A percentile compares a stretch with the other conserved stretches of the same genome.
These are phyloP conservation scores for Populus davidiana DNA, from an alignment of 345 rosid species.

Conservation along the genomic window DNA sequence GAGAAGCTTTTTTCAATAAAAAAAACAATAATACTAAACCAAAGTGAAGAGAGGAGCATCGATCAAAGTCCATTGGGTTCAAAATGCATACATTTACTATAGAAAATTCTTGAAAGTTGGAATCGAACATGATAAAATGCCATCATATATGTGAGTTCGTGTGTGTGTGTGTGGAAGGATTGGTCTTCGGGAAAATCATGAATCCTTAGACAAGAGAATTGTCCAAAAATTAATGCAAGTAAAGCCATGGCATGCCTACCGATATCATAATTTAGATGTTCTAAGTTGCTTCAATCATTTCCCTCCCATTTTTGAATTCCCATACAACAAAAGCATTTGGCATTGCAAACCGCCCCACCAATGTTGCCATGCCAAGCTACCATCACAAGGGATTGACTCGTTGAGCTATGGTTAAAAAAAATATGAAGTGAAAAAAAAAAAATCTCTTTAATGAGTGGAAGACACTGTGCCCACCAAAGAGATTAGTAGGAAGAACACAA, in stretches of 20 bases:
- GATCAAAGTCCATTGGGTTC: neutral
- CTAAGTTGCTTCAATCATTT: neutral
- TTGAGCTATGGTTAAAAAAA: neutral
- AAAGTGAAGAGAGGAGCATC: too few species aligned
- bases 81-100: neutral
- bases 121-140: neutral
- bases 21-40: neutral
- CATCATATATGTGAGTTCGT: neutral
- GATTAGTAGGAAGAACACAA: neutral
- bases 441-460: conserved; percentile 27
- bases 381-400: conserved; percentile 1
- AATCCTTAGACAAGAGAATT: neutral
- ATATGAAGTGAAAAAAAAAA: neutral
- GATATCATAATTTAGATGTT: neutral
- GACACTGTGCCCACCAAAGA: conserved; percentile 32
- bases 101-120: neutral
- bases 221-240: neutral
- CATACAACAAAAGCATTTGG: neutral
- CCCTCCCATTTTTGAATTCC: neutral
- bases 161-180: neutral
- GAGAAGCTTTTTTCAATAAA: neutral
- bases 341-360: conserved; percentile 35
- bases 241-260: neutral
- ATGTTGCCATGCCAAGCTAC: conserved; percentile 22
- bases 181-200: neutral